Percentiles rank a stretch among this genome's conserved stretches.
Evolutionary conservation across 805 yeast species (phyloP).

Genomic region (Yarrowia porcina): DNA sequence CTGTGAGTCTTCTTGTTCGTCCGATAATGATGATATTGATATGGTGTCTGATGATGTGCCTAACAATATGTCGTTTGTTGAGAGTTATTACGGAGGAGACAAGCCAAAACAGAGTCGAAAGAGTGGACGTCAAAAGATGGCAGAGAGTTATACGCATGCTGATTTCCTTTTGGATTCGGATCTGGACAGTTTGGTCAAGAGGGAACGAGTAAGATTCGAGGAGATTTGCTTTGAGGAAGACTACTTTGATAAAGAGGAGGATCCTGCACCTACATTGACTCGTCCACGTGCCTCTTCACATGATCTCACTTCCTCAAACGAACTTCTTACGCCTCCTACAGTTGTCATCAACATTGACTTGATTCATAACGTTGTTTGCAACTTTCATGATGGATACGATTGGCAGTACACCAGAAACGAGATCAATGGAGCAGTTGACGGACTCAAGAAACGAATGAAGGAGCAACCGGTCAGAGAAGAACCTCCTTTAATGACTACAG

Average conservation of each 20-base stretch:
- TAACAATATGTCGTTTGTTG: conserved; percentile 35
- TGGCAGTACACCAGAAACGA: conserved; percentile 75
- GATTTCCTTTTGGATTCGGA: conserved; percentile 38
- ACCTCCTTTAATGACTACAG: conserved; percentile 41
- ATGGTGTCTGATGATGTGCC: conserved; percentile 32
- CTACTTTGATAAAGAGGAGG: not conserved
- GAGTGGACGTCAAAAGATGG: not conserved
- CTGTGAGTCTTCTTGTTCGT: conserved; percentile 41
- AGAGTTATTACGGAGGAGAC: conserved; percentile 36
- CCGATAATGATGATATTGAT: conserved; percentile 43
- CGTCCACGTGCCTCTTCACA: conserved; percentile 1
- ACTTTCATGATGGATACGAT: conserved; percentile 85
- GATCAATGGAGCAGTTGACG: conserved; percentile 61
- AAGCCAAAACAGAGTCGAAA: not conserved
- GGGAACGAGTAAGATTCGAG: conserved; percentile 5
- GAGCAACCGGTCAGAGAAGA: conserved; percentile 29
- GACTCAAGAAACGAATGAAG: conserved; percentile 53
- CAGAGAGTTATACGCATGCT: conserved; percentile 30
- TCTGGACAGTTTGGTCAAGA: conserved; percentile 35
- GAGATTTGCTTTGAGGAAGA: conserved; percentile 16
- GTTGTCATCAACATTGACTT: conserved; percentile 30
- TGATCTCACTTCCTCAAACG: not conserved
- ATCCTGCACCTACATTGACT: not conserved
- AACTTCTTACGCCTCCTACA: not conserved
- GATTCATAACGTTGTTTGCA: conserved; percentile 36